Base-by-base conservation (phyloP, 768 basidiomycete species). In the Cyclocybe aegerita region DNA sequence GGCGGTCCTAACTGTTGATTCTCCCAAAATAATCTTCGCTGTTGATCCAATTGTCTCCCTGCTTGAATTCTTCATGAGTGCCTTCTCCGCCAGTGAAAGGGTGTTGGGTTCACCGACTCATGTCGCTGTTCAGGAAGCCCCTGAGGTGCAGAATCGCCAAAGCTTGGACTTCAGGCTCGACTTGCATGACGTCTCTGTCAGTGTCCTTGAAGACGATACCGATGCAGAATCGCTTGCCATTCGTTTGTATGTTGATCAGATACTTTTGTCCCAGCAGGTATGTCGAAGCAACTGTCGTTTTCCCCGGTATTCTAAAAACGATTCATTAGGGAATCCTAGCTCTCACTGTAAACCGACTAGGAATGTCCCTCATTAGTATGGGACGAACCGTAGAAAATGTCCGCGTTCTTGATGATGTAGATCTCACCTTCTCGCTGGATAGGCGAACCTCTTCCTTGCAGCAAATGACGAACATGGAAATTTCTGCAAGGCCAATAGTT, bases 351-450 rank as follows among this genome's bases (percentile, higher is more conserved):
- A 83, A 78, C 46, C 80, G 79, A 30, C 76, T 98, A 7, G 97
- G 97, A 15, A 98, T 99, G 96, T 97, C 93, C 2, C 75, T 99
- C 30, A 82, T 86, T 52, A 79, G 80, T 29, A 98, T 99, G 94
- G 91, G 90, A 55, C 79, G 79, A 55, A 75, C 82, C 40, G 75
- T 83, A 0, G 95, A 98, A 55, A 85, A 80, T 42, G 93, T 95
- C 43, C 83, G 92, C 40, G 93, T 99, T 70, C 75, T 99, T 56
- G 97, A 99, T 63, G 90, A 98, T 53, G 75, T 97, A 44, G 92
- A 97, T 65, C 61, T 96, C 41, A 90, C 93, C 0, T 75, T 96
- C 39, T 88, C 94, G 7, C 70, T 97, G 50, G 95, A 98, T 67
- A 91, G 78, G 54, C 85, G 90, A n/a, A 78, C 88, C 31, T 77